Percentiles rank a stretch among this genome's conserved stretches.
These are phyloP conservation scores for Termitomyces sp. DNA, from an alignment of 768 basidiomycete species.

Conservation along the genomic window DNA sequence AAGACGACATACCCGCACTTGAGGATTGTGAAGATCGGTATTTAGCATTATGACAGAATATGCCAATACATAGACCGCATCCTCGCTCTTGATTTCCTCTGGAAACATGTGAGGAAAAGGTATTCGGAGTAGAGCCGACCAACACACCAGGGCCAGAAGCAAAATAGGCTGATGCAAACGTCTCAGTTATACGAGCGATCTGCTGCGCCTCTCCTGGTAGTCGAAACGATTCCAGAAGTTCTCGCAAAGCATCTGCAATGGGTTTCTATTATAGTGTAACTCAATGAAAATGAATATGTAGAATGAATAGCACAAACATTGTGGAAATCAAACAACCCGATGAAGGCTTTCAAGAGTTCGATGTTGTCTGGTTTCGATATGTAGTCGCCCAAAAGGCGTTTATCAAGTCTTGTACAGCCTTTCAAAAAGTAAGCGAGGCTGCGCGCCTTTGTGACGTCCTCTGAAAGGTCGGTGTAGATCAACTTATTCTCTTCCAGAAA, in stretches of 20 bases:
- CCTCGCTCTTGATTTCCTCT: slow-evolving; percentile 89
- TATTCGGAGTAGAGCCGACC: background rate
- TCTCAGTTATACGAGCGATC: slow-evolving; percentile 90
- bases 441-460: slow-evolving; percentile 50
- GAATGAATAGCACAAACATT: slow-evolving; percentile 48
- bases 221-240: slow-evolving; percentile 89
- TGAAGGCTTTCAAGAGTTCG: slow-evolving; percentile 82
- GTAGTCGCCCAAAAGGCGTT: slow-evolving; percentile 90
- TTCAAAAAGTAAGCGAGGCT: slow-evolving; percentile 88
- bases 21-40: slow-evolving; percentile 94
- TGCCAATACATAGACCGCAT: slow-evolving; percentile 90
- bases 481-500: slow-evolving; percentile 93
- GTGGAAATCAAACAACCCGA: slow-evolving; percentile 86
- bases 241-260: slow-evolving; percentile 93
- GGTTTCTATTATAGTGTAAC: slow-evolving; percentile 60
- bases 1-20: slow-evolving; percentile 64
- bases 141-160: slow-evolving; percentile 72
- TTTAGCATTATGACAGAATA: slow-evolving; percentile 98
- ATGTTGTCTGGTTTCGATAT: slow-evolving; percentile 86
- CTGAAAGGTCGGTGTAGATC: slow-evolving; percentile 66
- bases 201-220: slow-evolving; percentile 95
- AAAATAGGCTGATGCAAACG: slow-evolving; percentile 90
- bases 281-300: background rate
- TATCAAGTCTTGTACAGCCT: slow-evolving; percentile 80
- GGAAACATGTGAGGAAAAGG: slow-evolving; percentile 7